Evolutionary conservation across 1,139 yeast species (phyloP).

Genomic region (Kluyveromyces sp.): DNA sequence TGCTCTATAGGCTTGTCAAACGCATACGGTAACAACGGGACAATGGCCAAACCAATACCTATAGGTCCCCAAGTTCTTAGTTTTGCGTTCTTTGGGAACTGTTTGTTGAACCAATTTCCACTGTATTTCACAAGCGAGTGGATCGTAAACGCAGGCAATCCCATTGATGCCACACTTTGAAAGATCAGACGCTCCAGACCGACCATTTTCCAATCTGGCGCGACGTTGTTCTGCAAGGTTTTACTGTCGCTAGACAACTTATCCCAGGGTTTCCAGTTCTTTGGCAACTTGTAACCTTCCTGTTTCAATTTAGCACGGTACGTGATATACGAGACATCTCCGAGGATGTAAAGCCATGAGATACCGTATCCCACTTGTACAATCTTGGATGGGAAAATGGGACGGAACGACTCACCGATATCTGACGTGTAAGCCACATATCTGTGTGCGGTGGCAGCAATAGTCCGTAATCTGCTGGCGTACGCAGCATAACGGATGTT

Average conservation of each 20-base stretch:
- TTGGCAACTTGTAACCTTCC: slow-evolving; percentile 54
- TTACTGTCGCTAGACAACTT: slow-evolving; percentile 32
- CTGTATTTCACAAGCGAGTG: slow-evolving; percentile 73
- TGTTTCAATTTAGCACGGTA: slow-evolving; percentile 68
- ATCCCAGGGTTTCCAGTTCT: slow-evolving; percentile 65
- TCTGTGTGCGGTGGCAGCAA: slow-evolving; percentile 68
- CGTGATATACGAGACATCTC: slow-evolving; percentile 71
- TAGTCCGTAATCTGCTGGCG: slow-evolving; percentile 65
- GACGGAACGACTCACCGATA: slow-evolving; percentile 84
- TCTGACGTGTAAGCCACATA: slow-evolving; percentile 86
- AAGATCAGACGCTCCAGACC: slow-evolving; percentile 67
- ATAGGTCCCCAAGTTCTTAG: slow-evolving; percentile 70
- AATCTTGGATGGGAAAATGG: slow-evolving; percentile 64
- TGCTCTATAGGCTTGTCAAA: slow-evolving; percentile 59
- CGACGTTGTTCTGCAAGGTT: slow-evolving; percentile 34
- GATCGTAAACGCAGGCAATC: slow-evolving; percentile 78
- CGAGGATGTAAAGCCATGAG: slow-evolving; percentile 70
- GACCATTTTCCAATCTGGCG: slow-evolving; percentile 56
- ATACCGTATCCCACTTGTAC: slow-evolving; percentile 65
- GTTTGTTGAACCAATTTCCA: slow-evolving; percentile 41
- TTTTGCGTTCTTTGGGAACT: slow-evolving; percentile 41
- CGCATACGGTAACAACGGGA: slow-evolving; percentile 69
- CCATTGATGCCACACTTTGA: slow-evolving; percentile 82
- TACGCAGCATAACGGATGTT: slow-evolving; percentile 73
- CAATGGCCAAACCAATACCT: slow-evolving; percentile 65